Evolutionary conservation across 495 filamentous ascomycete genomes (phyloP).

Genomic region (Geopyxis carbonaria): DNA sequence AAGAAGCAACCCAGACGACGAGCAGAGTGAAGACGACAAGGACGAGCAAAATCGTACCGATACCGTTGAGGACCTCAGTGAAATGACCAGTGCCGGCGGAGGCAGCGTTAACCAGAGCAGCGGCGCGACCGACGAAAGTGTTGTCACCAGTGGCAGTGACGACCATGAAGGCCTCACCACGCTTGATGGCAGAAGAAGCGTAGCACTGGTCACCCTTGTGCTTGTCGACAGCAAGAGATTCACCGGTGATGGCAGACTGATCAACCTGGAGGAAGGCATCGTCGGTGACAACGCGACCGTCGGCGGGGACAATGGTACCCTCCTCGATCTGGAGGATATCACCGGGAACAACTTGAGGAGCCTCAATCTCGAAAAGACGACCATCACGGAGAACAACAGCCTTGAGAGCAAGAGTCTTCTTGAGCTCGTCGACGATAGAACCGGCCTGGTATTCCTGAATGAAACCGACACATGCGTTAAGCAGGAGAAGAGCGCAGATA

Average conservation of each 20-base stretch:
- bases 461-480: slow-evolving; percentile 78
- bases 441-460: slow-evolving; percentile 78
- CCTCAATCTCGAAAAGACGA: slow-evolving; percentile 50
- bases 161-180: slow-evolving; percentile 67
- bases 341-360: slow-evolving; percentile 67
- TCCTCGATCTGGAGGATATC: slow-evolving; percentile 82
- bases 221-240: slow-evolving; percentile 84
- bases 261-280: slow-evolving; percentile 75
- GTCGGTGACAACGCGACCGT: slow-evolving; percentile 66
- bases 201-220: slow-evolving; percentile 61
- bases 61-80: slow-evolving; percentile 71
- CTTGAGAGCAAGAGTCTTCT: slow-evolving; percentile 76
- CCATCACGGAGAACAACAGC: slow-evolving; percentile 70
- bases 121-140: slow-evolving; percentile 78
- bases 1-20: slow-evolving; percentile 69
- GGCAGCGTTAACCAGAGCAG: slow-evolving; percentile 64
- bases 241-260: slow-evolving; percentile 81
- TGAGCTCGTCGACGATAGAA: slow-evolving; percentile 80
- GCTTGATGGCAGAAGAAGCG: slow-evolving; percentile 76
- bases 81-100: slow-evolving; percentile 62
- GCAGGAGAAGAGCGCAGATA: slow-evolving; percentile 51
- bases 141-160: slow-evolving; percentile 69
- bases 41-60: slow-evolving; percentile 65
- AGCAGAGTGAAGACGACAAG: slow-evolving; percentile 66
- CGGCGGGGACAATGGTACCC: slow-evolving; percentile 79